These are phyloP conservation scores for Dissoconium aciculare DNA, from an alignment of 2,329 filamentous ascomycete species.

Conservation along the genomic window DNA sequence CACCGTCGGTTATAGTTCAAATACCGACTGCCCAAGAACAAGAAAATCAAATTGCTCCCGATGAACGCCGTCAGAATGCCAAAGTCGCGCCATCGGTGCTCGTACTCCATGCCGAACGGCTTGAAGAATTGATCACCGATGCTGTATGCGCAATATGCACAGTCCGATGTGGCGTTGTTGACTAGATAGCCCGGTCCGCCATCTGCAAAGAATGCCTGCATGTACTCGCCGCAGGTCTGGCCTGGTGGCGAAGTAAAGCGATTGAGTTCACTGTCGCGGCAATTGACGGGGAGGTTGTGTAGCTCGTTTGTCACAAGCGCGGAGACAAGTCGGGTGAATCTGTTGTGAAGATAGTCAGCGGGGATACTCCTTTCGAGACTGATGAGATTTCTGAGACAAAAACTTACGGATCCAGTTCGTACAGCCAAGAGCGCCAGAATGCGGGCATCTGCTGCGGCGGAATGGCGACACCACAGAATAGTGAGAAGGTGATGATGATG, in stretches of 20 bases:
- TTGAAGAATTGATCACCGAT: slow-evolving; percentile 68
- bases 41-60: slow-evolving; percentile 55
- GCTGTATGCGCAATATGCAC: slow-evolving; percentile 69
- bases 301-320: slow-evolving; percentile 69
- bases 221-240: slow-evolving; percentile 60
- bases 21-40: slow-evolving; percentile 39
- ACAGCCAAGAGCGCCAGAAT: slow-evolving; percentile 70
- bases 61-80: slow-evolving; percentile 67
- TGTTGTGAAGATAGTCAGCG: slow-evolving; percentile 1
- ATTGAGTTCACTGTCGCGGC: slow-evolving; percentile 48
- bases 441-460: slow-evolving; percentile 60
- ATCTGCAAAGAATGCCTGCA: slow-evolving; percentile 50
- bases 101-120: slow-evolving; percentile 50
- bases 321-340: slow-evolving; percentile 58
- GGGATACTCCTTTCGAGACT: neutral
- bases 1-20: slow-evolving; percentile 32
- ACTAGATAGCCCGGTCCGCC: slow-evolving; percentile 61
- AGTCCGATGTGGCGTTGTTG: slow-evolving; percentile 48
- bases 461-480: slow-evolving; percentile 81
- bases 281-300: slow-evolving; percentile 48
- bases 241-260: slow-evolving; percentile 50
- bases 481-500: slow-evolving; percentile 63
- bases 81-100: slow-evolving; percentile 63
- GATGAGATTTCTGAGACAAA: neutral
- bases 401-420: slow-evolving; percentile 53